A percentile compares a stretch with the other conserved stretches of the same genome.
Evolutionary conservation across 192 early-diverging fungal species (phyloP).

Genomic region (Entophlyctis luteolus): DNA sequence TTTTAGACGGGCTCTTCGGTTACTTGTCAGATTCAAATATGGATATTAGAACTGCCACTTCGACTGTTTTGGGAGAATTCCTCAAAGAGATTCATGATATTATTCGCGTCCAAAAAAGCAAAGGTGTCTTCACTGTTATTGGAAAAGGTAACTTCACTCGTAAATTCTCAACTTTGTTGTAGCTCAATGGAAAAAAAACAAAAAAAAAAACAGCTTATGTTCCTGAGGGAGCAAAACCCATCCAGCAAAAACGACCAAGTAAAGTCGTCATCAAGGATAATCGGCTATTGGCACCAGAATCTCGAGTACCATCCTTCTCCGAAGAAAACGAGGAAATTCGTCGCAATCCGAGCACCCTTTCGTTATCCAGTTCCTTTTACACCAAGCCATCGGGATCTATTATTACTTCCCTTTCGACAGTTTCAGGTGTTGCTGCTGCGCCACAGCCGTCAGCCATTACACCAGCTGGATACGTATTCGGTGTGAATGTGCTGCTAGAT

Average conservation of each 20-base stretch:
- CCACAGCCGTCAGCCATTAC: not conserved
- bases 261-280: too few species aligned
- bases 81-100: slow-evolving; percentile 82
- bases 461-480: too few species aligned
- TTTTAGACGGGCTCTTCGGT: slow-evolving; percentile 84
- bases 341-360: slow-evolving; percentile 10
- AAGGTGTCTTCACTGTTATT: slow-evolving; percentile 34
- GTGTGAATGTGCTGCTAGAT: slow-evolving; percentile 54
- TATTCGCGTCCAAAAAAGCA: slow-evolving; percentile 56
- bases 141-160: slow-evolving; percentile 20
- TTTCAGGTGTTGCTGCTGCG: not conserved
- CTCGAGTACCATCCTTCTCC: too few species aligned
- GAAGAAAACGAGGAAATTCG: too few species aligned
- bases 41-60: slow-evolving; percentile 82
- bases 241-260: too few species aligned
- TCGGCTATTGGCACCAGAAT: too few species aligned
- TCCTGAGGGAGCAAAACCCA: too few species aligned
- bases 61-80: slow-evolving; percentile 81
- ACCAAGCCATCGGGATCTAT: not conserved
- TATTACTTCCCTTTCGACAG: not conserved
- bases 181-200: too few species aligned
- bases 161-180: too few species aligned
- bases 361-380: slow-evolving; percentile 1
- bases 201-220: too few species aligned
- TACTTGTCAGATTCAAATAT: slow-evolving; percentile 87